Evolutionary conservation across 495 filamentous ascomycete species (phyloP).

Genomic region (Hyaloscypha bicolor): DNA sequence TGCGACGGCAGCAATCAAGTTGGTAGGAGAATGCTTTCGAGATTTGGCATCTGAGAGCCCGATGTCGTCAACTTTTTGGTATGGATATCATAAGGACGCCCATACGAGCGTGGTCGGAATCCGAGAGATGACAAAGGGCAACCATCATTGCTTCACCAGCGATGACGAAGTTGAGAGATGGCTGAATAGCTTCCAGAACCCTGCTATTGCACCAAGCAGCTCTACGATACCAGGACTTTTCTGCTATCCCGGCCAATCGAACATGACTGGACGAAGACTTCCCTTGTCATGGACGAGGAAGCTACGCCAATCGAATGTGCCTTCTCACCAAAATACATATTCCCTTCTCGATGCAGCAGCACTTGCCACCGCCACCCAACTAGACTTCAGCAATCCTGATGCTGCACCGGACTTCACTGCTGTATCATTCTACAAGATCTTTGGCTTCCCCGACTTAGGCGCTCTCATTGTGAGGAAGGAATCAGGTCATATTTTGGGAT

Average conservation of each 20-base stretch:
- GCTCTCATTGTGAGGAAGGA: conserved; percentile 67
- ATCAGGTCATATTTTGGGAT: conserved; percentile 61
- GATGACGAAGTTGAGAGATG: conserved; percentile 70
- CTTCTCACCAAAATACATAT: conserved; percentile 53
- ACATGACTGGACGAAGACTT: conserved; percentile 73
- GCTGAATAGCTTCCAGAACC: conserved; percentile 44
- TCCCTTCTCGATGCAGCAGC: conserved; percentile 75
- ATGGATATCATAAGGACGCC: conserved; percentile 73
- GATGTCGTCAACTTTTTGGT: conserved; percentile 59
- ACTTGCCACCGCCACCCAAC: conserved; percentile 64
- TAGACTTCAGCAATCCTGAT: conserved; percentile 61
- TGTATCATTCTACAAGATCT: conserved; percentile 80
- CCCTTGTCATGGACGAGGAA: conserved; percentile 61
- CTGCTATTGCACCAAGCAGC: not conserved
- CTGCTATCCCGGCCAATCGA: conserved; percentile 78
- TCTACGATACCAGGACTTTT: conserved; percentile 52
- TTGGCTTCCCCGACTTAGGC: conserved; percentile 78
- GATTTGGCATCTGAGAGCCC: conserved; percentile 47
- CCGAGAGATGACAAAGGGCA: conserved; percentile 58
- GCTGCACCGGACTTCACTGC: conserved; percentile 72
- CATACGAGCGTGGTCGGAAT: conserved; percentile 77
- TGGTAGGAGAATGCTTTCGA: conserved; percentile 67
- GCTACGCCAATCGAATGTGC: conserved; percentile 47
- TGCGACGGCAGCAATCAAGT: conserved; percentile 68
- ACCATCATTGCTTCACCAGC: conserved; percentile 61